Conservation (phyloP, 192 early-diverging fungal genomes). For the Coemansia sp. region DNA sequence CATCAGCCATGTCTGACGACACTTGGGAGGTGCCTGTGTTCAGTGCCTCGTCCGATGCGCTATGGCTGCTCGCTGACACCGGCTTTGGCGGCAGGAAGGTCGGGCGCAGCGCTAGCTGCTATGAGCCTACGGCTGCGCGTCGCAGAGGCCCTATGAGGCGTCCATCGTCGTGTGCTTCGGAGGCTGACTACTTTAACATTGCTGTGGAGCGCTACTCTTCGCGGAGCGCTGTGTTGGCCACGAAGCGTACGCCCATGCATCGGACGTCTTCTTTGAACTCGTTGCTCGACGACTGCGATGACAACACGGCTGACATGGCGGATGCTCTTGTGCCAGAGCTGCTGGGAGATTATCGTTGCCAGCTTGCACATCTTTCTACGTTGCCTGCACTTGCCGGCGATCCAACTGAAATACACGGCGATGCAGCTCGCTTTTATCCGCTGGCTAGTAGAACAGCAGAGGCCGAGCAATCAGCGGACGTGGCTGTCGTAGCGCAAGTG, state of each 20-base stretch:
- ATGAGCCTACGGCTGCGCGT: neutral
- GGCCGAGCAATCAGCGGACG: conserved; percentile 1
- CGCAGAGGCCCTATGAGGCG: conserved; percentile 8
- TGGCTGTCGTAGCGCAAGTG: neutral
- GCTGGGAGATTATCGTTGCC: neutral
- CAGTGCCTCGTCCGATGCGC: conserved; percentile 1
- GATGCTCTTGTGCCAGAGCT: neutral
- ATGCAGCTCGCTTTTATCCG: neutral
- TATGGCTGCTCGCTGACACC: neutral
- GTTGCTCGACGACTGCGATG: neutral
- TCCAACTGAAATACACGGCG: neutral
- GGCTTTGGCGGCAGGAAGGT: conserved; percentile 3
- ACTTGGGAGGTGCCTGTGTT: conserved; percentile 1
- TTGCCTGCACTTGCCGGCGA: neutral
- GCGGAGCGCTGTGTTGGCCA: neutral
- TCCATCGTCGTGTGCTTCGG: conserved; percentile 7
- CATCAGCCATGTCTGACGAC: neutral
- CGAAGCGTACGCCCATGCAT: conserved; percentile 5
- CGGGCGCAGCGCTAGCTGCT: conserved; percentile 32
- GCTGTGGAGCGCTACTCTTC: neutral
- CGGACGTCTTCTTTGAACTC: conserved; percentile 20
- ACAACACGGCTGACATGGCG: neutral
- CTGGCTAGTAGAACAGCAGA: neutral
- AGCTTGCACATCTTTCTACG: conserved; percentile 16
- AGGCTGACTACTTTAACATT: neutral